A percentile compares a stretch with the other conserved stretches of the same genome.
phyloP scores from a whole-genome alignment of 83 land plant genomes.

The Diphasiastrum complanatum region DNA sequence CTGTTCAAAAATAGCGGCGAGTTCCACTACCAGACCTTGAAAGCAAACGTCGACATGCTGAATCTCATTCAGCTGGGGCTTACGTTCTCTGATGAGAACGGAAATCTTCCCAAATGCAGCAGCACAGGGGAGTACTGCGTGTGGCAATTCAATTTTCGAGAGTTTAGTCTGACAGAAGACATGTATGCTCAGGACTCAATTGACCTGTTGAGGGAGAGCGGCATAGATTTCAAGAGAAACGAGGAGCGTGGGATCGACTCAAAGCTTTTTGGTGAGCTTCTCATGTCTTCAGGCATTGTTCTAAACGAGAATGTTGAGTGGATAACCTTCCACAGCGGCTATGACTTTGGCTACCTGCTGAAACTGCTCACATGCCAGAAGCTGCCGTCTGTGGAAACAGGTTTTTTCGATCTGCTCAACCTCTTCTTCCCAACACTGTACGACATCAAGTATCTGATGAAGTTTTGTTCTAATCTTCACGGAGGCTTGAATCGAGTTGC shows the following conservation, averaged over 20 bases:
- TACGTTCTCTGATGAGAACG: slow-evolving; percentile 12
- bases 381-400: neutral
- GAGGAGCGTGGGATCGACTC: slow-evolving; percentile 1
- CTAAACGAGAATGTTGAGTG: slow-evolving; percentile 10
- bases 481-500: neutral
- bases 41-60: slow-evolving; percentile 11
- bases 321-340: slow-evolving; percentile 16
- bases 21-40: neutral
- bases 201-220: slow-evolving; percentile 6
- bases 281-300: slow-evolving; percentile 10
- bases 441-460: neutral
- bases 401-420: neutral
- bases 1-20: neutral
- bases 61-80: slow-evolving; percentile 14
- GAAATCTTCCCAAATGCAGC: slow-evolving; percentile 3
- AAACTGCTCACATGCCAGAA: slow-evolving; percentile 1
- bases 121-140: too few relatives aligned
- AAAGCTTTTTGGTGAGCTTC: slow-evolving; percentile 7
- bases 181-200: slow-evolving; percentile 10
- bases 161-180: slow-evolving; percentile 6
- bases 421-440: neutral
- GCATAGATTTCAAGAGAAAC: slow-evolving; percentile 6
- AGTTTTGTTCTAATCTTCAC: neutral
- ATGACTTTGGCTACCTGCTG: too few relatives aligned
- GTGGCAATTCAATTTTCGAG: slow-evolving; percentile 7